Conservation (phyloP, 495 filamentous ascomycete genomes). For the Aspergillus coremiiformis region DNA sequence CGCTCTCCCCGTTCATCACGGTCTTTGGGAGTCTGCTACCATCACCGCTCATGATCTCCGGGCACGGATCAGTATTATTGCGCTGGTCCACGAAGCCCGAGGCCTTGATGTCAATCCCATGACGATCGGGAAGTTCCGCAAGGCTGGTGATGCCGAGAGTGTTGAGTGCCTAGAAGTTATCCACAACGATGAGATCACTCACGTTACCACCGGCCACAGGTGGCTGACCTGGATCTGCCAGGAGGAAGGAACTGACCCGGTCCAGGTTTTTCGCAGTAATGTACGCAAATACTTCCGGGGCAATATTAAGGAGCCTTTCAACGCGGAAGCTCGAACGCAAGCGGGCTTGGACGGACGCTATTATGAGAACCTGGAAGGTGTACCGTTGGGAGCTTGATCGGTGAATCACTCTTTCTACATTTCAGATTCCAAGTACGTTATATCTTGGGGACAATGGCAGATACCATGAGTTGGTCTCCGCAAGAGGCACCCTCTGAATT, state of each 20-base stretch:
- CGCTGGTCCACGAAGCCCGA: constrained; percentile 46
- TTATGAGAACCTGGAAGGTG: constrained; percentile 28
- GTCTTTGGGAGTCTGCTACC: constrained; percentile 42
- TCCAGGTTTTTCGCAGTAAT: constrained; percentile 43
- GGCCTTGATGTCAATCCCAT: constrained; percentile 47
- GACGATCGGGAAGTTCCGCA: constrained; percentile 49
- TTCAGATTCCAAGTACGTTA: too few species aligned
- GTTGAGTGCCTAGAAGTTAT: constrained; percentile 41
- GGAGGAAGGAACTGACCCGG: constrained; percentile 43
- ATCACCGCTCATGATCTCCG: constrained; percentile 43
- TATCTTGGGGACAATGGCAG: too few species aligned
- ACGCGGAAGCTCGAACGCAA: constrained; percentile 40
- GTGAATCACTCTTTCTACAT: too few species aligned
- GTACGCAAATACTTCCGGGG: constrained; percentile 44
- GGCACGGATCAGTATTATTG: constrained; percentile 46
- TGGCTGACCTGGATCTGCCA: constrained; percentile 49
- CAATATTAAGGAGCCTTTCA: constrained; percentile 42
- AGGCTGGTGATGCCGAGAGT: constrained; percentile 37
- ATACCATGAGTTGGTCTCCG: not conserved
- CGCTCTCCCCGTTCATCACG: constrained; percentile 45
- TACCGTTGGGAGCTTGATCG: not conserved
- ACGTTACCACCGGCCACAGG: constrained; percentile 48
- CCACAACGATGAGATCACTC: constrained; percentile 49
- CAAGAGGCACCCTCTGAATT: not conserved
- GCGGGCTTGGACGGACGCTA: constrained; percentile 45